Conservation (phyloP, 805 yeast genomes). For the Starmerella lactis-condensi region DNA sequence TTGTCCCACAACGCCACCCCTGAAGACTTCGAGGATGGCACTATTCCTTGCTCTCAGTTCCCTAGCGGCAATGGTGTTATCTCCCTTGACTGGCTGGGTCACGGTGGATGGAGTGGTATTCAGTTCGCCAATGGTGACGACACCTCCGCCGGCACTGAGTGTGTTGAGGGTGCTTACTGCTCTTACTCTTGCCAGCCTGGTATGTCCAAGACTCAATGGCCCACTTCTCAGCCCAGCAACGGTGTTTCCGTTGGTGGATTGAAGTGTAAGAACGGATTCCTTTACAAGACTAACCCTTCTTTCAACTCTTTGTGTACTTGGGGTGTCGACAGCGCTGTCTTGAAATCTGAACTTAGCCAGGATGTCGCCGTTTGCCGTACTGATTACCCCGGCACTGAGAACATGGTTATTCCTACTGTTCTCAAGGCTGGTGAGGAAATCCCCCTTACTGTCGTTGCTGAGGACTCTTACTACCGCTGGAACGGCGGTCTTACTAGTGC, state of each 20-base stretch:
- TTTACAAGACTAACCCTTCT: slow-evolving; percentile 61
- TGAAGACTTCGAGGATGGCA: slow-evolving; percentile 54
- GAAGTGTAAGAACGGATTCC: slow-evolving; percentile 62
- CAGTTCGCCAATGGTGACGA: slow-evolving; percentile 34
- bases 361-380: slow-evolving; percentile 89
- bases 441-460: slow-evolving; percentile 65
- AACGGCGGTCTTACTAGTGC: slow-evolving; percentile 67
- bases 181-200: slow-evolving; percentile 97
- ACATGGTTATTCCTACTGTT: slow-evolving; percentile 88
- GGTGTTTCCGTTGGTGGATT: slow-evolving; percentile 94
- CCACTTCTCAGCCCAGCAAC: slow-evolving; percentile 61
- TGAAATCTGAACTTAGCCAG: slow-evolving; percentile 42
- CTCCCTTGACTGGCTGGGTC: slow-evolving; percentile 48
- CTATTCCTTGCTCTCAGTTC: slow-evolving; percentile 43
- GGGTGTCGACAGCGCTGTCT: slow-evolving; percentile 57
- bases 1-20: slow-evolving; percentile 41
- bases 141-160: slow-evolving; percentile 42
- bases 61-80: slow-evolving; percentile 76
- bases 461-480: slow-evolving; percentile 66
- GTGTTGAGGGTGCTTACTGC: slow-evolving; percentile 84
- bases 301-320: slow-evolving; percentile 63
- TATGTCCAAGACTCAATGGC: slow-evolving; percentile 99
- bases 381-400: slow-evolving; percentile 98
- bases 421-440: slow-evolving; percentile 46
- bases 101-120: slow-evolving; percentile 74